A percentile compares a stretch with the other conserved stretches of the same genome.
phyloP scores from a whole-genome alignment of 305 asterid species.

The Rubia tinctorum region DNA sequence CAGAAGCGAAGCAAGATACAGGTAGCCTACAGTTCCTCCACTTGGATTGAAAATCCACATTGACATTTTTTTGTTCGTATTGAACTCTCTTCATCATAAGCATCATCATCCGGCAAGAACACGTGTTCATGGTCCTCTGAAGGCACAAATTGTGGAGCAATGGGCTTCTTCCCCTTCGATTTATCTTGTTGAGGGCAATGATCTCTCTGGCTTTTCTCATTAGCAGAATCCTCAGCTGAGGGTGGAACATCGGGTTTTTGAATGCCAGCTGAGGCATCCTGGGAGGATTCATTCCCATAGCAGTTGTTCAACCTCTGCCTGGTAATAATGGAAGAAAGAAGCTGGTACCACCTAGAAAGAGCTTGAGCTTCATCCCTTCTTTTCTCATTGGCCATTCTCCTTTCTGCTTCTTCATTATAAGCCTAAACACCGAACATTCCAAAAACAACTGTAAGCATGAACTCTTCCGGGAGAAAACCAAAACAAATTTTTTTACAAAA shows the following conservation, averaged over 20 bases:
- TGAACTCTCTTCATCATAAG: slow-evolving; percentile 42
- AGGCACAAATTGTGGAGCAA: slow-evolving; percentile 17
- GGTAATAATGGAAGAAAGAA: slow-evolving; percentile 78
- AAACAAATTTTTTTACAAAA: background rate
- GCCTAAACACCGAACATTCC: slow-evolving; percentile 42
- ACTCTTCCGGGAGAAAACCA: background rate
- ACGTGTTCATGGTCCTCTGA: slow-evolving; percentile 61
- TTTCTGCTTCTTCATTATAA: slow-evolving; percentile 77
- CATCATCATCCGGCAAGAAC: slow-evolving; percentile 45
- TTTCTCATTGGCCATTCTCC: slow-evolving; percentile 69
- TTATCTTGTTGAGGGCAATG: slow-evolving; percentile 29
- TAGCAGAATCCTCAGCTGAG: slow-evolving; percentile 14
- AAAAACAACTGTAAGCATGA: background rate
- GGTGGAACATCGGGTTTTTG: slow-evolving; percentile 27
- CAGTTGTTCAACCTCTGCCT: slow-evolving; percentile 66
- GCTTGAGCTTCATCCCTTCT: slow-evolving; percentile 63
- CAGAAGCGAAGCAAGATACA: background rate
- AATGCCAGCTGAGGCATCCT: slow-evolving; percentile 30
- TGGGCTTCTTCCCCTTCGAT: slow-evolving; percentile 18
- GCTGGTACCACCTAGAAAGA: slow-evolving; percentile 94
- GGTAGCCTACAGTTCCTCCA: slow-evolving; percentile 58
- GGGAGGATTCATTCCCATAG: slow-evolving; percentile 46
- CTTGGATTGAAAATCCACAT: slow-evolving; percentile 82
- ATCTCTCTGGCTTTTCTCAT: slow-evolving; percentile 19
- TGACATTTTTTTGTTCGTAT: slow-evolving; percentile 50